These are phyloP conservation scores for Dactylellina parvicollis DNA, from an alignment of 2,329 filamentous ascomycete genomes.

Conservation along the genomic window DNA sequence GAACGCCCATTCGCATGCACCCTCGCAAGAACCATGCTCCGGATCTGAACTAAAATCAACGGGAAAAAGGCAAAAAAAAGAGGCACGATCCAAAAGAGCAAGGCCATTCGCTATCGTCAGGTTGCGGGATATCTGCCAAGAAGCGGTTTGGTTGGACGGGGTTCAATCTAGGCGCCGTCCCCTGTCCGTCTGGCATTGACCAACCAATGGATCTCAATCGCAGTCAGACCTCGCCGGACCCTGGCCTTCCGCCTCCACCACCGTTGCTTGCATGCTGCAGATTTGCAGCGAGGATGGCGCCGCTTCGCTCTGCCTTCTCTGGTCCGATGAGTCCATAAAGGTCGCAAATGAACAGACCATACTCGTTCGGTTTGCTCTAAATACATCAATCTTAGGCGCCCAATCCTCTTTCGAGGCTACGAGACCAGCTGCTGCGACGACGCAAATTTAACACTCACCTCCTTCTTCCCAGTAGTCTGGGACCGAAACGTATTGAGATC, in stretches of 20 bases:
- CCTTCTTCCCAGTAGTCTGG: slow-evolving; percentile 23
- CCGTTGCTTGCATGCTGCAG: slow-evolving; percentile 25
- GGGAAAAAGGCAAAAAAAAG: slow-evolving; percentile 33
- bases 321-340: slow-evolving; percentile 32
- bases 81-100: slow-evolving; percentile 38
- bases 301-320: slow-evolving; percentile 20
- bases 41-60: slow-evolving; percentile 21
- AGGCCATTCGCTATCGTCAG: slow-evolving; percentile 50
- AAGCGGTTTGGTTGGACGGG: slow-evolving; percentile 50
- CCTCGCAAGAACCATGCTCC: slow-evolving; percentile 13
- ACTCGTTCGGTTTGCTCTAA: slow-evolving; percentile 32
- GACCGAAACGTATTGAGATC: slow-evolving; percentile 29
- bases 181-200: slow-evolving; percentile 29
- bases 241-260: slow-evolving; percentile 41
- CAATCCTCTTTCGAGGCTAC: slow-evolving; percentile 39
- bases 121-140: slow-evolving; percentile 51
- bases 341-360: slow-evolving; percentile 50
- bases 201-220: slow-evolving; percentile 50
- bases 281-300: slow-evolving; percentile 19
- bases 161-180: slow-evolving; percentile 53
- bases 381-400: slow-evolving; percentile 47
- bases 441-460: slow-evolving; percentile 46
- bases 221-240: slow-evolving; percentile 35
- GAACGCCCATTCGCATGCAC: slow-evolving; percentile 3
- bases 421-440: slow-evolving; percentile 41